Evolutionary conservation across 352 stramenopile genomes (phyloP).

Genomic region (Globisporangium yorkense): DNA sequence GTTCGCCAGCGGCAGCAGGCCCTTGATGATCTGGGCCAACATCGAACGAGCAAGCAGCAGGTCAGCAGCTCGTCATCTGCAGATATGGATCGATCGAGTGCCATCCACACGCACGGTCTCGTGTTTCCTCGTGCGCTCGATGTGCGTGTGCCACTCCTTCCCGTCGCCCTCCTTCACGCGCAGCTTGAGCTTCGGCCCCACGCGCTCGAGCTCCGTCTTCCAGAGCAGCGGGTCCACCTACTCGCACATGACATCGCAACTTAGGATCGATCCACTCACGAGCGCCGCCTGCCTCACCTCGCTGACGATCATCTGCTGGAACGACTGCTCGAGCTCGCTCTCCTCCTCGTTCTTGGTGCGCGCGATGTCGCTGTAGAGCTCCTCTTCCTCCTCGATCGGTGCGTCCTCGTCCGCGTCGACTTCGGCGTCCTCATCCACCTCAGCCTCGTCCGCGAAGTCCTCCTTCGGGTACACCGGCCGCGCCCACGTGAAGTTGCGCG

Average conservation of each 20-base stretch:
- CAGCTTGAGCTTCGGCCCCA: slow-evolving; percentile 66
- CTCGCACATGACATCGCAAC: background rate
- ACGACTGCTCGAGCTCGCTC: slow-evolving; percentile 60
- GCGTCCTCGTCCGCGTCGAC: slow-evolving; percentile 23
- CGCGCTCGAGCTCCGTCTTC: slow-evolving; percentile 82
- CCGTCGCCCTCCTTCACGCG: slow-evolving; percentile 45
- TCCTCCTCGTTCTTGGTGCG: slow-evolving; percentile 36
- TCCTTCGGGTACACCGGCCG: slow-evolving; percentile 70
- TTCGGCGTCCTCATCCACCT: slow-evolving; percentile 49
- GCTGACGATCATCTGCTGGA: slow-evolving; percentile 84
- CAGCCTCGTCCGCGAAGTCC: slow-evolving; percentile 58
- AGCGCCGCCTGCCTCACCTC: slow-evolving; percentile 14
- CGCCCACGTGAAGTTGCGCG: slow-evolving; percentile 59
- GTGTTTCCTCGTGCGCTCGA: slow-evolving; percentile 72
- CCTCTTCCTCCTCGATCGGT: slow-evolving; percentile 15
- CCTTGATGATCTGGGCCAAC: slow-evolving; percentile 32
- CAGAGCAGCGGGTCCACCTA: slow-evolving; percentile 69
- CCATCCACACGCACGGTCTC: slow-evolving; percentile 24
- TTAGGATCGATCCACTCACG: background rate
- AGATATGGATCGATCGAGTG: background rate
- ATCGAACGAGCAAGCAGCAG: no score
- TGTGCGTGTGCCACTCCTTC: slow-evolving; percentile 79
- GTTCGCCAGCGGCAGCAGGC: slow-evolving; percentile 47
- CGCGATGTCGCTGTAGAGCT: slow-evolving; percentile 52
- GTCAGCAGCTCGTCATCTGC: background rate